Evolutionary conservation across 192 early-diverging fungal species (phyloP), one percentile per base, ranked within the genome.

Genomic region (Coemansia sp.): DNA sequence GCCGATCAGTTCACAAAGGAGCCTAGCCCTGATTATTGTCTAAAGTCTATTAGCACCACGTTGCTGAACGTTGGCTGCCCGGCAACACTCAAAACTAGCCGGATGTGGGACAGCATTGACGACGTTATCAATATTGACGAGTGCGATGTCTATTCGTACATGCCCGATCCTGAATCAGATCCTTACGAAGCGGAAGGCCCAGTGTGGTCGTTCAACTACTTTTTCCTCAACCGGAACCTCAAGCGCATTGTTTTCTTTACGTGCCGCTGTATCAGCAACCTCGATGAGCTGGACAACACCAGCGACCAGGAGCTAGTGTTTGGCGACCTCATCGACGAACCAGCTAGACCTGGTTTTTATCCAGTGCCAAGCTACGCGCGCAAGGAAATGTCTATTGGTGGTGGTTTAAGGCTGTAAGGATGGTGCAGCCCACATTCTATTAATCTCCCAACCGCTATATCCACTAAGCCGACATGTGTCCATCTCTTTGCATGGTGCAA

Each of bases 141-240:
- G 60, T 92, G 90, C 72, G 92, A 94, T 60, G 88, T 97, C 7
- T 99, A 96, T 79, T 88, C 86, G 32, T 99, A 93, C 77, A 88
- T 86, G 51, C 94, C 97, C 12, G 89, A 92, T 45, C 87, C 79
- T 10, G 94, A 94, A 32, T 83, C 86, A 43, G 93, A 99, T 74
- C 97, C 94, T 8, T 94, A 94, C 77, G 86, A 84, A 50, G 95
- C 96, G 55, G 93, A 97, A 58, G 91, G 88, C 14, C 89, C 87
- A 19, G 81, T 94, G 86, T 92, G 93, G 95, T 92, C 92, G 27
- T 92, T 96, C 76, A 94, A 98, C 86, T 95, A 94, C 85, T 97
- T 98, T 69, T 97, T 98, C 82, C 90, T 91, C 63, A 97, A 98
- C 75, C 86, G 88, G 60, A 88, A 89, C 65, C 73, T 94, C 68